Evolutionary conservation across 75 land plant species (phyloP).

Genomic region (Isoetes taiwanensis): DNA sequence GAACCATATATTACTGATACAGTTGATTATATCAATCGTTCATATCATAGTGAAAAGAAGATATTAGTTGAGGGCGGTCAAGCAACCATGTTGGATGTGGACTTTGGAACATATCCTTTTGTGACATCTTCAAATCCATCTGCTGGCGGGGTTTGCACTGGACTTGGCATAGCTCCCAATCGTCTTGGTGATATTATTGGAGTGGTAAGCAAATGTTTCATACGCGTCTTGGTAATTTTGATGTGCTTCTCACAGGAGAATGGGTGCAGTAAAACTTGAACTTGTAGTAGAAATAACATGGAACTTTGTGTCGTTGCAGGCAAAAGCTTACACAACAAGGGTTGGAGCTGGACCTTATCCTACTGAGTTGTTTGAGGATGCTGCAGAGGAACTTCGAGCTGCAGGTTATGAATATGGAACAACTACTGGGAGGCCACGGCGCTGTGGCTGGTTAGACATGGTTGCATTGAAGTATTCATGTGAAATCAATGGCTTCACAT

Average conservation of each 20-base stretch:
- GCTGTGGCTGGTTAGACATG: conserved; percentile 96
- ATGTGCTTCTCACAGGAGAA: not conserved
- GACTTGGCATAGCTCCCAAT: conserved; percentile 89
- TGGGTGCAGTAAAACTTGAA: not conserved
- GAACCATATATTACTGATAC: conserved; percentile 88
- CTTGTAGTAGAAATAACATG: not conserved
- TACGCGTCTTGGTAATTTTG: not conserved
- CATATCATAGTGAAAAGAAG: conserved; percentile 49
- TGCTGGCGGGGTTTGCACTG: conserved; percentile 93
- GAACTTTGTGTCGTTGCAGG: conserved; percentile 31
- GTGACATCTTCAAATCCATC: conserved; percentile 97
- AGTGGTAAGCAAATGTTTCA: conserved; percentile 44
- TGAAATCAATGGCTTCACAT: conserved; percentile 83
- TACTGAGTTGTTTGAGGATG: conserved; percentile 59
- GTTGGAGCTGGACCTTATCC: conserved; percentile 97
- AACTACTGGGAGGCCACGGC: conserved; percentile 93
- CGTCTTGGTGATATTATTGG: conserved; percentile 81
- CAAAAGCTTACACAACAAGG: conserved; percentile 88
- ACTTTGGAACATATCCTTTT: conserved; percentile 97
- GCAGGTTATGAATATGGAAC: conserved; percentile 93
- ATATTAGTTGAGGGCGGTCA: conserved; percentile 95
- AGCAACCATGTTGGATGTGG: conserved; percentile 96
- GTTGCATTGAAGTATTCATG: conserved; percentile 81
- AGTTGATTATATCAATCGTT: conserved; percentile 57
- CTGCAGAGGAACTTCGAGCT: conserved; percentile 53